Conservation (phyloP, 345 rosid genomes). For the Physaria fendleri region DNA sequence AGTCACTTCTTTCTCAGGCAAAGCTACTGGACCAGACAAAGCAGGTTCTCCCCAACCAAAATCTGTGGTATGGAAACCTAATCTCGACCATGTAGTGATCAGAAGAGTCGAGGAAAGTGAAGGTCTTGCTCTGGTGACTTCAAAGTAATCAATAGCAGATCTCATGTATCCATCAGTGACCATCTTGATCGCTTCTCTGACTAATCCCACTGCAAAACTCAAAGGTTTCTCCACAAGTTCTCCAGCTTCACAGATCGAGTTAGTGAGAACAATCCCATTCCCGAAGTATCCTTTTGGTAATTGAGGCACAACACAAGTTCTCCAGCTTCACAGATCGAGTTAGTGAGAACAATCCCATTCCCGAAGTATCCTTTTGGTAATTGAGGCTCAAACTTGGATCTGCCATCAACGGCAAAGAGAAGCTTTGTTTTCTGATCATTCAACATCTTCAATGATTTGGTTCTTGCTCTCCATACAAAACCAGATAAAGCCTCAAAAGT, state of each 20-base stretch:
- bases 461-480: slow-evolving; percentile 80
- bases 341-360: slow-evolving; percentile 79
- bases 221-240: slow-evolving; percentile 56
- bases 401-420: slow-evolving; percentile 80
- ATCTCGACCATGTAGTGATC: slow-evolving; percentile 86
- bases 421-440: slow-evolving; percentile 72
- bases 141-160: slow-evolving; percentile 92
- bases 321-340: slow-evolving; percentile 58
- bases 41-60: slow-evolving; percentile 95
- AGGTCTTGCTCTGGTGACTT: slow-evolving; percentile 74
- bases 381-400: slow-evolving; percentile 72
- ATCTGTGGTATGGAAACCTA: slow-evolving; percentile 68
- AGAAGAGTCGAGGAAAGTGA: slow-evolving; percentile 74
- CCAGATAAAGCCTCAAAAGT: slow-evolving; percentile 78
- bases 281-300: slow-evolving; percentile 84
- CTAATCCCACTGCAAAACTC: slow-evolving; percentile 52
- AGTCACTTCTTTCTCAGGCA: slow-evolving; percentile 88
- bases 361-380: slow-evolving; percentile 84
- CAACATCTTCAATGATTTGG: slow-evolving; percentile 56
- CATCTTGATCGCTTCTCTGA: slow-evolving; percentile 67
- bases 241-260: slow-evolving; percentile 58
- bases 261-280: slow-evolving; percentile 79
- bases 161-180: slow-evolving; percentile 81
- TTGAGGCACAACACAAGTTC: slow-evolving; percentile 50
- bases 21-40: slow-evolving; percentile 73